phyloP scores from a whole-genome alignment of 2,329 filamentous ascomycete species.

The Cordyceps fumosorosea region DNA sequence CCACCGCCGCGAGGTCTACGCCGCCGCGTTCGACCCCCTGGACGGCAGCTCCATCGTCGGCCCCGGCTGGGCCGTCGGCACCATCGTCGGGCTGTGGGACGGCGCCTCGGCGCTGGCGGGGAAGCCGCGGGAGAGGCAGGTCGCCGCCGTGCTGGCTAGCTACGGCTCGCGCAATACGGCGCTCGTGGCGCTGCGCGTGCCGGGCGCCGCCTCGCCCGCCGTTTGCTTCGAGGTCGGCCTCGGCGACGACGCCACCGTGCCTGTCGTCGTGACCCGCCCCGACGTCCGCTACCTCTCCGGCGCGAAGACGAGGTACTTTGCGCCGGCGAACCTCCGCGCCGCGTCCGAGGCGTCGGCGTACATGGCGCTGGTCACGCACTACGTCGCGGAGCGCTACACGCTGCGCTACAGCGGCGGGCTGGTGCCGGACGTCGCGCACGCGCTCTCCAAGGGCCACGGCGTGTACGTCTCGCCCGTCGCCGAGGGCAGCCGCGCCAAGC shows the following conservation, averaged over 20 bases:
- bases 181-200: conserved; percentile 46
- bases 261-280: conserved; percentile 34
- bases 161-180: conserved; percentile 50
- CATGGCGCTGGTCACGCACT: conserved; percentile 40
- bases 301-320: conserved; percentile 50
- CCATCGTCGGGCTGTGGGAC: conserved; percentile 55
- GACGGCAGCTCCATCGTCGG: conserved; percentile 57
- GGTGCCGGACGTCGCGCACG: conserved; percentile 55
- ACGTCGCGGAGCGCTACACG: conserved; percentile 48
- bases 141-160: conserved; percentile 46
- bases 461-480: conserved; percentile 55
- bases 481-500: conserved; percentile 44
- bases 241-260: conserved; percentile 19
- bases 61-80: conserved; percentile 52
- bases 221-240: conserved; percentile 48
- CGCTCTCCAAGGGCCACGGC: conserved; percentile 54
- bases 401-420: conserved; percentile 54
- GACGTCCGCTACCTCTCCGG: conserved; percentile 33
- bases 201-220: conserved; percentile 22
- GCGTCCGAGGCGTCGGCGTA: conserved; percentile 47
- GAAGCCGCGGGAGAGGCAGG: conserved; percentile 32
- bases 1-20: background rate
- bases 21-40: conserved; percentile 56
- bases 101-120: conserved; percentile 38
- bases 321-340: conserved; percentile 54